Conservation (phyloP, 2,329 filamentous ascomycete species). For the Geosmithia putterillii region DNA sequence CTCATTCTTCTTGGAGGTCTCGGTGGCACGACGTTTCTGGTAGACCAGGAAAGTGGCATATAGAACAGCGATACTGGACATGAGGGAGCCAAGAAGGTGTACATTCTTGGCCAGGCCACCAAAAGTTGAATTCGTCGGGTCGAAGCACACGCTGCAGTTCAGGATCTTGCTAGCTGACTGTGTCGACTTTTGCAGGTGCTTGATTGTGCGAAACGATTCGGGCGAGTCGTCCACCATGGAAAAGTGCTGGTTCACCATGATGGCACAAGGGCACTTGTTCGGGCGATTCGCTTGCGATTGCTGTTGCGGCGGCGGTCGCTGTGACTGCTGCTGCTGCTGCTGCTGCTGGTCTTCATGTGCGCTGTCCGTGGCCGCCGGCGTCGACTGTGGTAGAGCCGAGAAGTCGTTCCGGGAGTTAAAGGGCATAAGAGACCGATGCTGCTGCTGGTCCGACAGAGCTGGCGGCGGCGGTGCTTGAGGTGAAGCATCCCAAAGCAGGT, state of each 20-base stretch:
- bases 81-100: neutral
- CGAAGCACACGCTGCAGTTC: neutral
- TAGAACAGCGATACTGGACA: neutral
- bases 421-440: neutral
- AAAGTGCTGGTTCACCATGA: neutral
- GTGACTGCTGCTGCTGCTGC: neutral
- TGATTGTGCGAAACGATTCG: neutral
- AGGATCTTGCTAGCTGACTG: neutral
- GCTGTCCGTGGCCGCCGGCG: neutral
- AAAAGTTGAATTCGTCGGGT: neutral
- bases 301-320: no score
- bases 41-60: neutral
- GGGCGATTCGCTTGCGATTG: no score
- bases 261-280: conserved; percentile 38
- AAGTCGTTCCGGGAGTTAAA: neutral
- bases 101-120: neutral
- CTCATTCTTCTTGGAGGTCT: neutral
- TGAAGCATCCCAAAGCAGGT: neutral
- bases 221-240: neutral
- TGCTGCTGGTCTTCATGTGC: conserved; percentile 13
- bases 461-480: neutral
- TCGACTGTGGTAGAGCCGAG: neutral
- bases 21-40: neutral
- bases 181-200: neutral
- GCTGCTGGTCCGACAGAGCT: neutral